These are phyloP conservation scores for Pseudonitzschia multistriata DNA, from an alignment of 108 stramenopile species.

Conservation along the genomic window DNA sequence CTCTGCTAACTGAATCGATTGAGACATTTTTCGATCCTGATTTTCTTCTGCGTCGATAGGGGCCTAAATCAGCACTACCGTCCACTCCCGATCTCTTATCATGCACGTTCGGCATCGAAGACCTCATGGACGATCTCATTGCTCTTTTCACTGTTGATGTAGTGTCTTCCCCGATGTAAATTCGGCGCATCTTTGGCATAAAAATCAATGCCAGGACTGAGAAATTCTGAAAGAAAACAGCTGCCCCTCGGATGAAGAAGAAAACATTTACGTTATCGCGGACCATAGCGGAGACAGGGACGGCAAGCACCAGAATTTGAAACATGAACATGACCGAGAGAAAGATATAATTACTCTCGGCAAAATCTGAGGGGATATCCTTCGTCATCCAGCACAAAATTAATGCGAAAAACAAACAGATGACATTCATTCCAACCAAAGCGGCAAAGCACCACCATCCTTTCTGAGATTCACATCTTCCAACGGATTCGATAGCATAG, in stretches of 20 bases:
- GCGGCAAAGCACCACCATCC: slow-evolving; percentile 25
- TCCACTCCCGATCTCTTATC: background rate
- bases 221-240: slow-evolving; percentile 27
- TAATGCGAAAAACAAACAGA: slow-evolving; percentile 34
- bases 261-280: slow-evolving; percentile 30
- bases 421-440: slow-evolving; percentile 26
- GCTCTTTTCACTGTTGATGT: background rate
- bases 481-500: slow-evolving; percentile 22
- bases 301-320: slow-evolving; percentile 40
- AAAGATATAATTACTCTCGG: slow-evolving; percentile 42
- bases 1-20: too few relatives aligned
- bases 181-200: background rate
- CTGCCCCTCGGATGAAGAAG: slow-evolving; percentile 33
- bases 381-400: slow-evolving; percentile 29
- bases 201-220: background rate
- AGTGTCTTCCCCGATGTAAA: background rate
- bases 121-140: background rate
- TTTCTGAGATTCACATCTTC: slow-evolving; percentile 16
- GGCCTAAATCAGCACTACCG: too few relatives aligned
- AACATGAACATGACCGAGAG: slow-evolving; percentile 48
- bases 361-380: slow-evolving; percentile 40
- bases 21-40: too few relatives aligned
- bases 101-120: background rate
- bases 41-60: background rate
- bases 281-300: slow-evolving; percentile 43